Conservation (phyloP, 2,329 filamentous ascomycete species). For the Fusarium floridanum region DNA sequence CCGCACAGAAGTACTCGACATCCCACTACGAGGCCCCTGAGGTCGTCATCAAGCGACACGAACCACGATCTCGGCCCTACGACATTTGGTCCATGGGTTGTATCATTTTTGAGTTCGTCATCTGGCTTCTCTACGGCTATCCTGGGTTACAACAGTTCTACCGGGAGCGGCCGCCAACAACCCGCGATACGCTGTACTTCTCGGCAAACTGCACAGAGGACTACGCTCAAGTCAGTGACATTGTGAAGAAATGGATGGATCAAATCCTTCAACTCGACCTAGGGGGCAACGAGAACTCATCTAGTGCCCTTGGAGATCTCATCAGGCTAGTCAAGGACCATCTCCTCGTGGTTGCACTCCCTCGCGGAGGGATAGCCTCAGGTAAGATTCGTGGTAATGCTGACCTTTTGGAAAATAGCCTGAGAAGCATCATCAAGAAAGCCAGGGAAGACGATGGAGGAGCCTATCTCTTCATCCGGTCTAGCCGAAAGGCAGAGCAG, state of each 20-base stretch:
- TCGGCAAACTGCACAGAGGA: not conserved
- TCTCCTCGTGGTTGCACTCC: conserved; percentile 20
- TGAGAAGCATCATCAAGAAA: too few species aligned
- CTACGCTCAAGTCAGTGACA: not conserved
- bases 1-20: conserved; percentile 22
- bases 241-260: not conserved
- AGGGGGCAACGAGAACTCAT: conserved; percentile 3
- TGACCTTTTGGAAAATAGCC: too few species aligned
- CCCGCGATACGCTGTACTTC: conserved; percentile 12
- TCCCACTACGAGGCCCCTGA: conserved; percentile 36
- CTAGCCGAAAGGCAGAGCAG: too few species aligned
- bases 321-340: conserved; percentile 10
- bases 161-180: too few species aligned
- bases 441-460: too few species aligned
- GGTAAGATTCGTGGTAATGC: too few species aligned
- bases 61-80: conserved; percentile 39
- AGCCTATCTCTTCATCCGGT: too few species aligned
- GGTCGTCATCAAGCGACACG: not conserved
- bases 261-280: conserved; percentile 19
- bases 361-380: too few species aligned
- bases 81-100: conserved; percentile 51
- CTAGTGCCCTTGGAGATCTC: conserved; percentile 17
- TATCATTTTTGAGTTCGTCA: conserved; percentile 46
- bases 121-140: conserved; percentile 47
- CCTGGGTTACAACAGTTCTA: conserved; percentile 14